Percentiles rank a stretch among this genome's conserved stretches.
These are phyloP conservation scores for Mycena crocata DNA, from an alignment of 768 basidiomycete species.

Conservation along the genomic window DNA sequence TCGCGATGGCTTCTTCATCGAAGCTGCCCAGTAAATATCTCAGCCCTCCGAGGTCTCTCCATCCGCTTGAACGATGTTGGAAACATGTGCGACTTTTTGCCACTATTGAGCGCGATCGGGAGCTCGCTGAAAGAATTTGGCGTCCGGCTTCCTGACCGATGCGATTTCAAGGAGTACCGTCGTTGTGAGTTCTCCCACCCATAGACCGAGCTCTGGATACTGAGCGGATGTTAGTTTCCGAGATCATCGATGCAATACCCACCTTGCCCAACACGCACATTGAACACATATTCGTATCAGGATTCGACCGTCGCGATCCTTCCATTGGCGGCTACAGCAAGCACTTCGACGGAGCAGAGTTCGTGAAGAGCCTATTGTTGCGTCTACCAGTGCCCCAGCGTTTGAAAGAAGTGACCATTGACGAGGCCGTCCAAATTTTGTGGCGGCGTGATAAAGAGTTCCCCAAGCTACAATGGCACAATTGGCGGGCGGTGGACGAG, in stretches of 20 bases:
- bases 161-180: not conserved
- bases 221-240: not conserved
- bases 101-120: constrained; percentile 4
- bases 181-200: not conserved
- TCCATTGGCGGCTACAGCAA: not conserved
- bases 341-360: constrained; percentile 8
- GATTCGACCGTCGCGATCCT: constrained; percentile 3
- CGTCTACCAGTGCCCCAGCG: constrained; percentile 3
- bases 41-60: not conserved
- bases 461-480: not conserved
- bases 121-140: not conserved
- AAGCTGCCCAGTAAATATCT: not conserved
- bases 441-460: not conserved
- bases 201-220: not conserved
- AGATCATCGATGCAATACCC: not conserved
- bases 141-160: not conserved
- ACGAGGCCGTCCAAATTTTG: not conserved
- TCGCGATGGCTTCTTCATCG: not conserved
- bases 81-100: constrained; percentile 2
- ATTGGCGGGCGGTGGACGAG: not conserved
- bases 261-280: constrained; percentile 4
- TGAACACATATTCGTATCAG: not conserved
- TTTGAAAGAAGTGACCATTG: not conserved
- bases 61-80: not conserved
- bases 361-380: not conserved